Conservation (phyloP, 768 basidiomycete species). For the Panaeolus papilionaceus region DNA sequence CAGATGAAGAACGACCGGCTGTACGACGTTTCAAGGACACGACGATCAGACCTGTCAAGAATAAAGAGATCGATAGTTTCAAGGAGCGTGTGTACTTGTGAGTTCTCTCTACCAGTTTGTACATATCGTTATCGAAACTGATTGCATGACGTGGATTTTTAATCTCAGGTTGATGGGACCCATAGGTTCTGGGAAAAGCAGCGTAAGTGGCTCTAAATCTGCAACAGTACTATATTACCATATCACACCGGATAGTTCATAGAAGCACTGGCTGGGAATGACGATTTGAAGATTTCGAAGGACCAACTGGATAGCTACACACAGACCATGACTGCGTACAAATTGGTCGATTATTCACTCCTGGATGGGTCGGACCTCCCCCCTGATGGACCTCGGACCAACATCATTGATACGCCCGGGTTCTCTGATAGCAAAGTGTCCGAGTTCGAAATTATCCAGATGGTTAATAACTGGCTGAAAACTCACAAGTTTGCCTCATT, state of each 20-base stretch:
- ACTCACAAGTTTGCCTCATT: background rate
- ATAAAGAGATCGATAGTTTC: no score
- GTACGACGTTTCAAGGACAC: no score
- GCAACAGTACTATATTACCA: background rate
- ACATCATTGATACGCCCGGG: background rate
- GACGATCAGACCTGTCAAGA: no score
- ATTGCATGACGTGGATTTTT: no score
- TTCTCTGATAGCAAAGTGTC: background rate
- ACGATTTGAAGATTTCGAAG: background rate
- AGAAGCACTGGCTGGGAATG: background rate
- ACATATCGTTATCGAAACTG: no score
- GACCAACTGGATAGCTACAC: background rate
- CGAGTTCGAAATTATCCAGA: background rate
- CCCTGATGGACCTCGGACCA: background rate
- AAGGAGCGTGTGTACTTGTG: no score
- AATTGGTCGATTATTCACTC: background rate
- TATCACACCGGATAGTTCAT: background rate
- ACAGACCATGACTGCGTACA: background rate
- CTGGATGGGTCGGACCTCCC: background rate
- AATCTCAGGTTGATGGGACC: no score
- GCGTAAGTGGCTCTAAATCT: no score
- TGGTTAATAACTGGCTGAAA: background rate
- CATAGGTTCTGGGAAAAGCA: no score
- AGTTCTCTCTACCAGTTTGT: no score
- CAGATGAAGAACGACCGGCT: no score